These are phyloP conservation scores for Arabis alpina DNA, from an alignment of 345 rosid species.

Conservation along the genomic window DNA sequence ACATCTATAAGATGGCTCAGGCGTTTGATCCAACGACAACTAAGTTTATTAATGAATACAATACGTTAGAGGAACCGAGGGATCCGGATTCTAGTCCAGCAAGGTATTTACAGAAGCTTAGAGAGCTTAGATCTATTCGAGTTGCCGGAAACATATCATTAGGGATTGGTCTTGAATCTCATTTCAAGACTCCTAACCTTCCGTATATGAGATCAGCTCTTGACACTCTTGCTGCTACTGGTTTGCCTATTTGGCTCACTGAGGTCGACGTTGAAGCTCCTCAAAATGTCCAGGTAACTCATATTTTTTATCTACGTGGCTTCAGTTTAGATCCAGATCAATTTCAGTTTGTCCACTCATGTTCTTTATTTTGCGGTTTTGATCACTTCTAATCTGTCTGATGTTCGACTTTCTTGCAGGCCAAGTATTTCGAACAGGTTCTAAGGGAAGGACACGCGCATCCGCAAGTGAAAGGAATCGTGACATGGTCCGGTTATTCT, in stretches of 20 bases:
- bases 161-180: slow-evolving; percentile 75
- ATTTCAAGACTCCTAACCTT: slow-evolving; percentile 61
- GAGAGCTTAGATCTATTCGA: slow-evolving; percentile 41
- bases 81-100: slow-evolving; percentile 53
- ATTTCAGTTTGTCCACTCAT: neutral
- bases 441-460: slow-evolving; percentile 72
- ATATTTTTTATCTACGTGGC: too few relatives aligned
- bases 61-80: slow-evolving; percentile 65
- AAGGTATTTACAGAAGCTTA: slow-evolving; percentile 55
- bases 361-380: neutral
- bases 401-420: slow-evolving; percentile 44
- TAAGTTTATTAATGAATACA: slow-evolving; percentile 68
- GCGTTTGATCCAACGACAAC: slow-evolving; percentile 38
- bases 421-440: slow-evolving; percentile 58
- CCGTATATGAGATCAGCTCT: slow-evolving; percentile 73
- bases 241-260: slow-evolving; percentile 78
- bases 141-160: slow-evolving; percentile 26
- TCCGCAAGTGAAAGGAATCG: slow-evolving; percentile 68
- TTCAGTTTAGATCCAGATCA: too few relatives aligned
- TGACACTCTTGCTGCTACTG: slow-evolving; percentile 58
- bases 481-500: slow-evolving; percentile 67
- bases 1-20: slow-evolving; percentile 44
- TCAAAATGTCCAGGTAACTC: slow-evolving; percentile 30
- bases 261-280: slow-evolving; percentile 67
- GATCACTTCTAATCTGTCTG: neutral